Conservation (phyloP, 208 protist species). For the Trypanosoma scelopori region DNA sequence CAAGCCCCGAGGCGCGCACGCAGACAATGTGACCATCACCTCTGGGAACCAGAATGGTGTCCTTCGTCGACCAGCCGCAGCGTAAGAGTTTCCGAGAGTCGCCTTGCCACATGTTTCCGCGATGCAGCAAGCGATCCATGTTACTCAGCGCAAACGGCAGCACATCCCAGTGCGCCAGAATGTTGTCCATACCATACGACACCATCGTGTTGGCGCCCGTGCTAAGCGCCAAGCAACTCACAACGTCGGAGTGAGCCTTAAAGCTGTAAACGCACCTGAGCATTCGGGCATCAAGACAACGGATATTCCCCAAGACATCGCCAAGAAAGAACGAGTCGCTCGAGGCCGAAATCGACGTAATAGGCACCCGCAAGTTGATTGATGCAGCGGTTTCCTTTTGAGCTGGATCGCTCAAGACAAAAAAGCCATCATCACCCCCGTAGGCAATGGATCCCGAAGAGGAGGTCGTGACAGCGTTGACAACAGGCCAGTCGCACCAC, state of each 20-base stretch:
- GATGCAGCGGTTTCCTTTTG: slow-evolving; percentile 20
- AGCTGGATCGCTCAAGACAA: slow-evolving; percentile 38
- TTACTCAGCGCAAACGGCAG: slow-evolving; percentile 70
- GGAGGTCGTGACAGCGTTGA: slow-evolving; percentile 56
- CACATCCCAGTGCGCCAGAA: slow-evolving; percentile 46
- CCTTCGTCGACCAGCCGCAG: slow-evolving; percentile 33
- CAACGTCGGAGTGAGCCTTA: slow-evolving; percentile 35
- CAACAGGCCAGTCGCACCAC: slow-evolving; percentile 59
- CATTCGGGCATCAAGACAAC: slow-evolving; percentile 62
- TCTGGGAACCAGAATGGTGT: slow-evolving; percentile 21
- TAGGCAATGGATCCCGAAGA: slow-evolving; percentile 28
- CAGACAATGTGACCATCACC: slow-evolving; percentile 19
- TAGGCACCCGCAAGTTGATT: slow-evolving; percentile 46
- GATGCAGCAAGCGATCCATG: slow-evolving; percentile 45
- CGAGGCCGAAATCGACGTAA: slow-evolving; percentile 44
- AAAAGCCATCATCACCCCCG: slow-evolving; percentile 82
- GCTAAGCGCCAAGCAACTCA: slow-evolving; percentile 31
- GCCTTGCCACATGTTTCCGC: slow-evolving; percentile 34
- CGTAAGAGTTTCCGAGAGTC: slow-evolving; percentile 42
- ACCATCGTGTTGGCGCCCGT: slow-evolving; percentile 40
- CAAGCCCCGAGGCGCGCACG: slow-evolving; percentile 8
- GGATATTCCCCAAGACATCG: slow-evolving; percentile 63
- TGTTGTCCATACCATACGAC: slow-evolving; percentile 55
- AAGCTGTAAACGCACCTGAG: slow-evolving; percentile 31
- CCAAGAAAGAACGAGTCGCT: slow-evolving; percentile 64